phyloP scores from a whole-genome alignment of 2,329 filamentous ascomycete genomes.

The Davidsoniella eucalypti region DNA sequence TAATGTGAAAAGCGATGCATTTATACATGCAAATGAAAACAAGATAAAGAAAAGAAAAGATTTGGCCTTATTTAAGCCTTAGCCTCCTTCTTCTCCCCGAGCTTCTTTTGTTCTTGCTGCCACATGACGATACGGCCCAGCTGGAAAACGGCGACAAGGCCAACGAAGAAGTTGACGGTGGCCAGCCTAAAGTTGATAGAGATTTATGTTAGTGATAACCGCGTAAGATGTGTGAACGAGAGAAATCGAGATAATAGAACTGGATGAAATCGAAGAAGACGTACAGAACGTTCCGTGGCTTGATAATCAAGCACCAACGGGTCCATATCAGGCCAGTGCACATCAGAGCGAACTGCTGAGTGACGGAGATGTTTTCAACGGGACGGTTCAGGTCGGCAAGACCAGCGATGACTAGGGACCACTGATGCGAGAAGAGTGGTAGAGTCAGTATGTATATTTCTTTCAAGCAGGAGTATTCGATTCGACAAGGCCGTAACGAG shows the following conservation, averaged over 20 bases:
- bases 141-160: constrained; percentile 71
- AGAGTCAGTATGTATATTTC: too few species aligned
- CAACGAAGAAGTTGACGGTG: constrained; percentile 96
- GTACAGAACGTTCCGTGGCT: constrained; percentile 77
- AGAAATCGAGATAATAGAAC: background rate
- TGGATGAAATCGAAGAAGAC: constrained; percentile 18
- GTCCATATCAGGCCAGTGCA: constrained; percentile 95
- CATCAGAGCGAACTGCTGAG: constrained; percentile 80
- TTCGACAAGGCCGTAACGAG: too few species aligned
- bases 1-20: too few species aligned
- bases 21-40: background rate
- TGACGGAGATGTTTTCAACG: constrained; percentile 80
- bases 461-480: too few species aligned
- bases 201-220: constrained; percentile 5
- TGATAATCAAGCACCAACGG: constrained; percentile 95
- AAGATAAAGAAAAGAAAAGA: background rate
- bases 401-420: constrained; percentile 83
- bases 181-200: constrained; percentile 44
- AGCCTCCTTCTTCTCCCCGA: constrained; percentile 16
- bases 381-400: constrained; percentile 83
- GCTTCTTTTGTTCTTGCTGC: constrained; percentile 33
- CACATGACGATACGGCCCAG: constrained; percentile 57
- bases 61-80: constrained; percentile 16
- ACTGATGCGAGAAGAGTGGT: constrained; percentile 31
- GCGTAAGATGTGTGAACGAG: background rate